phyloP scores from a whole-genome alignment of 2,329 filamentous ascomycete genomes.

The Raffaelea albimanens region DNA sequence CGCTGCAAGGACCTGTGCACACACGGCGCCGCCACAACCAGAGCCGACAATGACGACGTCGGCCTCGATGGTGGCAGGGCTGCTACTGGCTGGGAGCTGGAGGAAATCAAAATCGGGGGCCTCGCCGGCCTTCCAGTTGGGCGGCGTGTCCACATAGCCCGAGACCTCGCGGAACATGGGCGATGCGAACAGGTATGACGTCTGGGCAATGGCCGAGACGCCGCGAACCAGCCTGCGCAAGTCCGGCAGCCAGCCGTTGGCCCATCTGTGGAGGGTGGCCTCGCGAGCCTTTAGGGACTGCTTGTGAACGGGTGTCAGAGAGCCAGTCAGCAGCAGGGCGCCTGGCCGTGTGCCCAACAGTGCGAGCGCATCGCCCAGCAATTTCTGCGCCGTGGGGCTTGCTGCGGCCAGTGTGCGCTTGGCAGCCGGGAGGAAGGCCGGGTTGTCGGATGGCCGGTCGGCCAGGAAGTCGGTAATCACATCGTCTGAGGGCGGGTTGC shows the following conservation, averaged over 20 bases:
- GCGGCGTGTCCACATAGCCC: constrained; percentile 47
- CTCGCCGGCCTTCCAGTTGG: constrained; percentile 37
- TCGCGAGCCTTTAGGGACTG: constrained; percentile 53
- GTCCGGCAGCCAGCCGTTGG: constrained; percentile 41
- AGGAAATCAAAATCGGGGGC: constrained; percentile 52
- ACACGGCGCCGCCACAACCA: constrained; percentile 75
- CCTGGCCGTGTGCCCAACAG: constrained; percentile 31
- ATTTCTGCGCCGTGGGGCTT: constrained; percentile 22
- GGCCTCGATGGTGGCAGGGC: constrained; percentile 46
- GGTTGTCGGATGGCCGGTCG: constrained; percentile 40
- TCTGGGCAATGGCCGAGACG: constrained; percentile 43
- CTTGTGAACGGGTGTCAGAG: constrained; percentile 49
- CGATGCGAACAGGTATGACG: constrained; percentile 45
- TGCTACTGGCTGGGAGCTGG: constrained; percentile 35
- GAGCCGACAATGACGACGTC: constrained; percentile 83
- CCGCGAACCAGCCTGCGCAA: constrained; percentile 48
- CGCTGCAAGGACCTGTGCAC: constrained; percentile 70
- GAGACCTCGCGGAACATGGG: constrained; percentile 44
- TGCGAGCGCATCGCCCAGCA: constrained; percentile 29
- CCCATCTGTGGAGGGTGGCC: constrained; percentile 54
- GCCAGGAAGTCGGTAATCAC: constrained; percentile 42
- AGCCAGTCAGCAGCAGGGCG: constrained; percentile 56
- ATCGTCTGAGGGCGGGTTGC: constrained; percentile 25
- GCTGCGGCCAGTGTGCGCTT: constrained; percentile 29
- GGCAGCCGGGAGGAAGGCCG: constrained; percentile 41